Evolutionary conservation across 352 stramenopile genomes (phyloP), one percentile per base, ranked within the genome.

Genomic region (Globisporangium spinosum): DNA sequence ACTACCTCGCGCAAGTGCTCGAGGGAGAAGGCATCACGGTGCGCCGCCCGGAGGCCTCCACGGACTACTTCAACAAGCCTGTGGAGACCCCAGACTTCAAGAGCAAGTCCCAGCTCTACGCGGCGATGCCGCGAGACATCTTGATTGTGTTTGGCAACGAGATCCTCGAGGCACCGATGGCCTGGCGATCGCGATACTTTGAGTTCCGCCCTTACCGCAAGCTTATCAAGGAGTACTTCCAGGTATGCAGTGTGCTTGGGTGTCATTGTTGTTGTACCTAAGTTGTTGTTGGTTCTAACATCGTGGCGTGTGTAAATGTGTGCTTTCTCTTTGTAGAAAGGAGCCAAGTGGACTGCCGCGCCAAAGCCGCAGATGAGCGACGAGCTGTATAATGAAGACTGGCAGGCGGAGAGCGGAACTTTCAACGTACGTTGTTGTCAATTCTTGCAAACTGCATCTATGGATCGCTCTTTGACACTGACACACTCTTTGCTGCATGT

Each of bases 141-240:
- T 77, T 96, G 58, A 96, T 97, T 49, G 86, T 96, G 29, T 90
- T 97, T 66, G 89, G 89, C 68, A 96, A 97, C 56, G 89, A 96
- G 77, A 95, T 97, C 62, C 70, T 97, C 22, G 89, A 97, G 65
- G 89, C 89, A 6, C 89, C 89, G 4, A 97, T 97, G 89, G 89
- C 89, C 35, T 97, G 89, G 89, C 83, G 89, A 55, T 96, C 88
- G 63, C 85, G 89, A 3, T 97, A 90, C 81, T 97, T 96, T 77
- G 89, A 97, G 76, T 97, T 89, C 76, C 85, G 89, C 8, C 89
- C 89, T 17, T 97, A 90, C 73, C 85, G 89, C 56, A 90, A 89
- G 66, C 78, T 97, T 62, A 91, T 96, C 68, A 97, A 96, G 71
- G 83, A 96, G 59, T 97, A 97, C 78, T 97, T 97, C 70, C 82